Conservation (phyloP, 169 alveolate species). For the Eimeria acervulina region DNA sequence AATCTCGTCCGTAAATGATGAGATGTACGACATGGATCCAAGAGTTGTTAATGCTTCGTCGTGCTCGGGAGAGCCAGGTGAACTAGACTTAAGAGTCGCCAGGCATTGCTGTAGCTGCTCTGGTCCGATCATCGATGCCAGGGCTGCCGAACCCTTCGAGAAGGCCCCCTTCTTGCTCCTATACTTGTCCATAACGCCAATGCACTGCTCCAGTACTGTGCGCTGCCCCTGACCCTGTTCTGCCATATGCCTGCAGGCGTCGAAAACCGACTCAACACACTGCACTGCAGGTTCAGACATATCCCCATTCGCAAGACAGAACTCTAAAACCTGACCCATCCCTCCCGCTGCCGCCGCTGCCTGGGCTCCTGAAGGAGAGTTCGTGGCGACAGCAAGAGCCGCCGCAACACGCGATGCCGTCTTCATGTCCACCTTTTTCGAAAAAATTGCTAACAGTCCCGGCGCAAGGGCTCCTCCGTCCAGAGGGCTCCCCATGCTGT, state of each 20-base stretch:
- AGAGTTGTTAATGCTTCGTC: conserved; percentile 93
- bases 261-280: conserved; percentile 79
- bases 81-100: conserved; percentile 90
- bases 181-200: conserved; percentile 81
- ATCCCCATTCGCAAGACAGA: conserved; percentile 80
- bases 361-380: conserved; percentile 86
- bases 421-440: conserved; percentile 83
- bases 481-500: conserved; percentile 84
- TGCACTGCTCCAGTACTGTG: conserved; percentile 74
- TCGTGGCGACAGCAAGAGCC: conserved; percentile 87
- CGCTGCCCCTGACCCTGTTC: conserved; percentile 74
- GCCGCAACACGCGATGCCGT: conserved; percentile 85
- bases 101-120: conserved; percentile 93
- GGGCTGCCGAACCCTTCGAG: conserved; percentile 93
- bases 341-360: conserved; percentile 87
- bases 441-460: conserved; percentile 86
- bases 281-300: conserved; percentile 80
- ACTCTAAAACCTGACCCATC: conserved; percentile 67
- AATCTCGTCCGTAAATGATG: conserved; percentile 94
- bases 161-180: conserved; percentile 83
- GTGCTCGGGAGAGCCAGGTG: conserved; percentile 93
- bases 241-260: conserved; percentile 73
- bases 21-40: conserved; percentile 94
- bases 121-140: conserved; percentile 93
- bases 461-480: conserved; percentile 87